Conservation (phyloP, 768 basidiomycete genomes). For the Dioszegia crocea region DNA sequence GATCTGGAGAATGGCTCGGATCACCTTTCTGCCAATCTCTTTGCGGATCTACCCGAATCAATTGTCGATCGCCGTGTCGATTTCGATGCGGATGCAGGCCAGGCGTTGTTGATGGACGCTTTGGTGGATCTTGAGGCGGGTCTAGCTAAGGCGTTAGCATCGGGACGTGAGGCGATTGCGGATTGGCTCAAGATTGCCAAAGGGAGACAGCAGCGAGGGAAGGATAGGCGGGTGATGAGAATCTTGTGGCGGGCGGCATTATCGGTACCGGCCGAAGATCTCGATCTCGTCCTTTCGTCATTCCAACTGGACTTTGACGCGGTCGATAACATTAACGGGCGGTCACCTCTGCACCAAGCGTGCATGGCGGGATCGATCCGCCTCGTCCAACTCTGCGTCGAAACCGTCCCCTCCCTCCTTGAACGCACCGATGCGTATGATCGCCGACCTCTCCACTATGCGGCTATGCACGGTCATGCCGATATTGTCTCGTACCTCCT, state of each 20-base stretch:
- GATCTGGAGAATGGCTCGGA: conserved; percentile 71
- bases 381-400: conserved; percentile 75
- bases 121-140: conserved; percentile 85
- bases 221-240: conserved; percentile 67
- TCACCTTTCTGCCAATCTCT: conserved; percentile 36
- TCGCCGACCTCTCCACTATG: conserved; percentile 90
- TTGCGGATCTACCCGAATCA: conserved; percentile 43
- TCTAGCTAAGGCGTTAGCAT: conserved; percentile 69
- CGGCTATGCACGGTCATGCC: conserved; percentile 85
- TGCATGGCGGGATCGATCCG: conserved; percentile 75
- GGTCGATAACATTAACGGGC: conserved; percentile 93
- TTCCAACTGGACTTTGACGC: conserved; percentile 77
- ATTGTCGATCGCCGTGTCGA: conserved; percentile 41
- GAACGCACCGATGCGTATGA: conserved; percentile 83
- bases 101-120: conserved; percentile 57
- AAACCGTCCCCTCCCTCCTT: conserved; percentile 61
- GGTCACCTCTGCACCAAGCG: conserved; percentile 89
- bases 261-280: conserved; percentile 60
- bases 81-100: conserved; percentile 44
- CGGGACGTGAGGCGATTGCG: conserved; percentile 57
- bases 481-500: conserved; percentile 71
- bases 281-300: conserved; percentile 64
- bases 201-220: conserved; percentile 28
- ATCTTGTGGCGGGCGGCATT: conserved; percentile 79
- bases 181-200: conserved; percentile 59